A percentile compares a stretch with the other conserved stretches of the same genome.
Evolutionary conservation across 441 rosid species (phyloP).

Genomic region (Jatropha multifida): DNA sequence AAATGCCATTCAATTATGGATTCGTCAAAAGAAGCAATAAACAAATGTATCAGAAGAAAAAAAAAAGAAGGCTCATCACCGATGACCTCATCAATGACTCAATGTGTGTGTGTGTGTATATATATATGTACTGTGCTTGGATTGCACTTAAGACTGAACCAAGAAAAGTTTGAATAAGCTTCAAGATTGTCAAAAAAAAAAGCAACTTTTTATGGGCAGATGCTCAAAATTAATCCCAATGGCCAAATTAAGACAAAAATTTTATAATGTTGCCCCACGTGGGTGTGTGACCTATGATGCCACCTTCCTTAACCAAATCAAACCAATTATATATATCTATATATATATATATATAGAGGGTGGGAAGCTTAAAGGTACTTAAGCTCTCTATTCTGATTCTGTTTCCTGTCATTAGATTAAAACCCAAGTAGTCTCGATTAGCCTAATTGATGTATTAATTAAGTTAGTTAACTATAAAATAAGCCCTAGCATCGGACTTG

Average conservation of each 20-base stretch:
- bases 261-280: background rate
- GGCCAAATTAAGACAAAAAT: background rate
- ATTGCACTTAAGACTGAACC: background rate
- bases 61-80: background rate
- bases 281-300: background rate
- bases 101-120: background rate
- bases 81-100: constrained; percentile 5
- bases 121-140: background rate
- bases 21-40: too few species aligned
- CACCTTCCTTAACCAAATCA: background rate
- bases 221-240: constrained; percentile 5
- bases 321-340: background rate
- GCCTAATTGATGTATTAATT: too few species aligned
- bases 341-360: too few species aligned
- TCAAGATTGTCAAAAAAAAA: background rate
- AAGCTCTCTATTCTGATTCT: too few species aligned
- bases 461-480: too few species aligned
- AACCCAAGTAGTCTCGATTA: too few species aligned
- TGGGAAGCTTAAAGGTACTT: too few species aligned
- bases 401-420: too few species aligned
- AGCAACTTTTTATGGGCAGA: background rate
- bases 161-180: background rate
- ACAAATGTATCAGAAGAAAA: background rate
- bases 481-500: too few species aligned
- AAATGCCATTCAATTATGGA: background rate